A percentile compares a stretch with the other conserved stretches of the same genome.
Conservation (phyloP, 2,329 filamentous ascomycete species). For the Sarocladium kiliense region DNA sequence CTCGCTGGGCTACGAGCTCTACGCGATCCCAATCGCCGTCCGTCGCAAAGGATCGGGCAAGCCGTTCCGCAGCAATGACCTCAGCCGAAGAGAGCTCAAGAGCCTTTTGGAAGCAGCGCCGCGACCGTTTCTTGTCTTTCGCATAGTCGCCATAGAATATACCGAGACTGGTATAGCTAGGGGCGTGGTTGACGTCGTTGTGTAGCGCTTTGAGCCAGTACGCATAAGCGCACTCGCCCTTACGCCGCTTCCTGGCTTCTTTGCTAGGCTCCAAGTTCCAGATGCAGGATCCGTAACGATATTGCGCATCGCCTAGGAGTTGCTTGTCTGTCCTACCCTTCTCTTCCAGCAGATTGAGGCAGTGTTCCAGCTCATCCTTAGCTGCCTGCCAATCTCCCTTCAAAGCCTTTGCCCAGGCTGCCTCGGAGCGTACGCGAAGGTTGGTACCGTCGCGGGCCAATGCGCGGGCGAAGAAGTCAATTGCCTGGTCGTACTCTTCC, state of each 20-base stretch:
- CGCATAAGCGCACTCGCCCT: conserved; percentile 65
- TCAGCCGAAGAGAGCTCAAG: conserved; percentile 88
- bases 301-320: conserved; percentile 78
- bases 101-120: conserved; percentile 94
- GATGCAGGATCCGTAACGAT: conserved; percentile 79
- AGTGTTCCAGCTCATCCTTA: conserved; percentile 63
- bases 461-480: conserved; percentile 74
- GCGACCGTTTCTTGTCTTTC: conserved; percentile 77
- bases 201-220: conserved; percentile 81
- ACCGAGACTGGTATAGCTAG: conserved; percentile 86
- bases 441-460: conserved; percentile 68
- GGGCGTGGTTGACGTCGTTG: conserved; percentile 80
- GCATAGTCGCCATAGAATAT: conserved; percentile 89
- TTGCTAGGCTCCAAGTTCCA: conserved; percentile 79
- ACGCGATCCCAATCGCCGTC: conserved; percentile 95
- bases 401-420: conserved; percentile 87
- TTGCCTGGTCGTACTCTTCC: conserved; percentile 77
- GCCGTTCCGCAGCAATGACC: conserved; percentile 77
- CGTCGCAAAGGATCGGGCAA: conserved; percentile 82
- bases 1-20: conserved; percentile 82
- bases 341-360: conserved; percentile 59
- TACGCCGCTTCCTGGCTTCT: conserved; percentile 70
- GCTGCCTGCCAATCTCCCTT: conserved; percentile 69
- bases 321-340: conserved; percentile 54
- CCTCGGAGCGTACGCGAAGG: conserved; percentile 74